Percentiles rank a stretch among this genome's conserved stretches.
Conservation (phyloP, 768 basidiomycete species). For the Auriculariales sp. region DNA sequence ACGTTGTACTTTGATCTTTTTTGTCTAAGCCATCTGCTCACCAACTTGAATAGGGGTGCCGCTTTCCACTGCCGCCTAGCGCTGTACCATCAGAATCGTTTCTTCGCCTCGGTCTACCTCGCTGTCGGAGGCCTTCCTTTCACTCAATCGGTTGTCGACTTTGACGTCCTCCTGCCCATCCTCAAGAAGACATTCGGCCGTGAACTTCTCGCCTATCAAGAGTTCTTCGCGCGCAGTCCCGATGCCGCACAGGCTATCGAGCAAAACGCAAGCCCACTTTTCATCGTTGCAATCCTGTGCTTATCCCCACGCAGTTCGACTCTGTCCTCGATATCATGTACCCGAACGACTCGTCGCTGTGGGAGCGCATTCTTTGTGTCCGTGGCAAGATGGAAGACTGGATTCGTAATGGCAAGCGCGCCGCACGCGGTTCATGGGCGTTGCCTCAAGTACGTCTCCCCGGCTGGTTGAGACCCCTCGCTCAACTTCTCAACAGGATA, state of each 20-base stretch:
- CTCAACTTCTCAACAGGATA: conserved; percentile 18
- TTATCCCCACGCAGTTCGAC: conserved; percentile 20
- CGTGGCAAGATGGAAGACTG: conserved; percentile 22
- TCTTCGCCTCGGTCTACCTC: conserved; percentile 26
- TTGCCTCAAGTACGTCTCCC: conserved; percentile 15
- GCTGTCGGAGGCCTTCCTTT: conserved; percentile 3
- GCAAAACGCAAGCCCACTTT: background rate
- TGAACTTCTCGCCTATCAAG: background rate
- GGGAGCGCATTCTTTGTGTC: conserved; percentile 22
- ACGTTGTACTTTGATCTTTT: conserved; percentile 1
- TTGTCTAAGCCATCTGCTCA: background rate
- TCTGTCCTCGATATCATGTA: conserved; percentile 22
- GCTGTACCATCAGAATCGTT: conserved; percentile 23
- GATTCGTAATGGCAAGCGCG: conserved; percentile 18
- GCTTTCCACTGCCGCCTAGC: conserved; percentile 20
- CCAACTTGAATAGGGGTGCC: conserved; percentile 23
- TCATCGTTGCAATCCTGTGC: background rate
- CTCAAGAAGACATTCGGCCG: background rate
- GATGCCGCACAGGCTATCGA: background rate
- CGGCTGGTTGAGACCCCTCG: background rate
- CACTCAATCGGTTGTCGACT: background rate
- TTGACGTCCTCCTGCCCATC: background rate
- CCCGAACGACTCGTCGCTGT: conserved; percentile 20
- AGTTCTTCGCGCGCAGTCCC: background rate
- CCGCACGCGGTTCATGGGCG: conserved; percentile 18